Evolutionary conservation across 2,329 filamentous ascomycete genomes (phyloP), one percentile per base, ranked within the genome.

Genomic region (Scopulariopsis brevicaulis): DNA sequence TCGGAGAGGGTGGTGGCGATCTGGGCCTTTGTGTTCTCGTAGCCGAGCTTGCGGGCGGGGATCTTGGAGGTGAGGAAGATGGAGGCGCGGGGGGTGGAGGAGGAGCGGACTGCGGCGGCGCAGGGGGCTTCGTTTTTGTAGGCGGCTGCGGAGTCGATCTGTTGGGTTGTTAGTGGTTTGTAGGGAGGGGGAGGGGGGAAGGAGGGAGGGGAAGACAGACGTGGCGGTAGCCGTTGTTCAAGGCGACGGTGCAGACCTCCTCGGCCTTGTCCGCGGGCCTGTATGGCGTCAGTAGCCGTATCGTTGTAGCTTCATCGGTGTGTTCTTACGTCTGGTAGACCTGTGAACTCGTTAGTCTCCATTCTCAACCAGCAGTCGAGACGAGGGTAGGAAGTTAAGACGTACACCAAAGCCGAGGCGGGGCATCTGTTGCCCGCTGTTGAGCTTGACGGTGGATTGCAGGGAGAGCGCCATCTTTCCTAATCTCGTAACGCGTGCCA

Each of bases 1-100:
- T 83, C 77, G 56, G 76, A 71, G 24, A 92, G 73, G 18, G 84
- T 87, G 57, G 78, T 73, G 62, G 85, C 72, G 62, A 95, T 78
- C 62, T 84, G 80, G 18, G 76, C 75, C 68, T 83, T 84, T 24
- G 87, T 79, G 59, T 75, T 79, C 15, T 85, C 78, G 65, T 93
- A 94, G 61, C 70, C 70, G 35, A 78, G 66, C 34, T 60, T 61
- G 10, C 67, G 64, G n/a, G 68, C 62, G n/a, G 77, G 76, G 20
- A 83, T 71, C 67, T 83, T 83, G 62, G 77, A 76, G 37, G 79
- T 82, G 70, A 80, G 81, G 71, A 78, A 82, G 67, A 82, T 68
- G 1, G 79, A 69, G 32, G 71, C 70, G 54, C 79, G 74, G 7
- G 75, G 69, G 5, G 79, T 58, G 22, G 68, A 70, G 51, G 72